A percentile compares a stretch with the other conserved stretches of the same genome.
Evolutionary conservation across 306 rosid genomes (phyloP).

Genomic region (Vachellia collinsii): DNA sequence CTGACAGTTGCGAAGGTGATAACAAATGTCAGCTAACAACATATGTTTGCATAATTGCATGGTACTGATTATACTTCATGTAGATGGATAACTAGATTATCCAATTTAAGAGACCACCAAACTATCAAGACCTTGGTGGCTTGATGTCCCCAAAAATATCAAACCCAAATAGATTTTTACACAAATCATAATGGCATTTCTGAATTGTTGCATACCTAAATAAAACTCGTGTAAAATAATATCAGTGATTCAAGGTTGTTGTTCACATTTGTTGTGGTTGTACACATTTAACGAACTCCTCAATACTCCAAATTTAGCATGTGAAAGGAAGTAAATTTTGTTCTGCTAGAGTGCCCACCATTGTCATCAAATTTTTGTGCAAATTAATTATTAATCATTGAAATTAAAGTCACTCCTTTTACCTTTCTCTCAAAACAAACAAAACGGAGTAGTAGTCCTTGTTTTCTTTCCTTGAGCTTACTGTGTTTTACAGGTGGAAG

Average conservation of each 20-base stretch:
- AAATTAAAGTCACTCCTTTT: not conserved
- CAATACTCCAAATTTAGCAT: not conserved
- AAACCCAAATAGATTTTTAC: slow-evolving; percentile 9
- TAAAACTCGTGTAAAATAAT: not conserved
- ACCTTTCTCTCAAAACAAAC: slow-evolving; percentile 8
- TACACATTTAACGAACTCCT: not conserved
- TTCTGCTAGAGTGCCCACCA: not conserved
- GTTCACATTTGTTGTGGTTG: not conserved
- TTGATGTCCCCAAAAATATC: slow-evolving; percentile 7
- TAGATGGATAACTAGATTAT: slow-evolving; percentile 4
- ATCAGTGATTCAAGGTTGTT: slow-evolving; percentile 3
- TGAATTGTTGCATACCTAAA: slow-evolving; percentile 3
- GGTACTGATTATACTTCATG: slow-evolving; percentile 4
- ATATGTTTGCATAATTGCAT: not conserved
- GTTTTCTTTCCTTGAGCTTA: slow-evolving; percentile 8
- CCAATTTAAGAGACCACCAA: slow-evolving; percentile 23
- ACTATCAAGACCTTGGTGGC: not conserved
- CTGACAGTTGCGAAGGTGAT: slow-evolving; percentile 90
- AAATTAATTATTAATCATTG: not conserved
- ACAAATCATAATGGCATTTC: slow-evolving; percentile 9
- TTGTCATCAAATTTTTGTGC: not conserved
- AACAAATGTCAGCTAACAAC: slow-evolving; percentile 12
- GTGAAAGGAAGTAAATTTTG: not conserved
- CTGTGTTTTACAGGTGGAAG: slow-evolving; percentile 68
- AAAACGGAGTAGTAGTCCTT: not conserved